These are phyloP conservation scores for Coemansia sp. DNA, from an alignment of 192 early-diverging fungal species.

Conservation along the genomic window DNA sequence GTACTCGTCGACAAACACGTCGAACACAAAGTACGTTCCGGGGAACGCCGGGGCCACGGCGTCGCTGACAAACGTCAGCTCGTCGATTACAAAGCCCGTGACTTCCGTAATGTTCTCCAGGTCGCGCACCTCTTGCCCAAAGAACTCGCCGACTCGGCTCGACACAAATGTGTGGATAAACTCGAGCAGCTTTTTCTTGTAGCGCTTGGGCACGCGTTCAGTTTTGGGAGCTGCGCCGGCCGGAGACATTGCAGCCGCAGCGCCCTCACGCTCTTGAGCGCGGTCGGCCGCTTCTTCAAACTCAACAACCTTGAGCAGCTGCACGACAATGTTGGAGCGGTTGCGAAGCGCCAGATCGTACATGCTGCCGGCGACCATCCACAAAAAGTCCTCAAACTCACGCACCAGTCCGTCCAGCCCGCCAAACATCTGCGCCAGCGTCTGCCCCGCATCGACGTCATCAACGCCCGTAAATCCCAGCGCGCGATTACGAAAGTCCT, in stretches of 20 bases:
- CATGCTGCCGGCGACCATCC: slow-evolving; percentile 76
- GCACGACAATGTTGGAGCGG: slow-evolving; percentile 74
- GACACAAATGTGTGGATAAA: slow-evolving; percentile 38
- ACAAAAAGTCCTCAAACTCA: slow-evolving; percentile 87
- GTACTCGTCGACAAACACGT: slow-evolving; percentile 92
- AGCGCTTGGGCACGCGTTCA: slow-evolving; percentile 40
- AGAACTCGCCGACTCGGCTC: slow-evolving; percentile 54
- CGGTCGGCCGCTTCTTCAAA: slow-evolving; percentile 84
- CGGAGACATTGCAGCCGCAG: slow-evolving; percentile 12
- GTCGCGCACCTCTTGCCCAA: slow-evolving; percentile 55
- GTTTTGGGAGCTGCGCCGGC: not conserved
- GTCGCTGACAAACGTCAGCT: slow-evolving; percentile 85
- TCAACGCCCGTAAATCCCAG: slow-evolving; percentile 70
- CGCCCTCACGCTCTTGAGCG: slow-evolving; percentile 28
- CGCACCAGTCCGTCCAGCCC: slow-evolving; percentile 73
- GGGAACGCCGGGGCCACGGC: slow-evolving; percentile 87
- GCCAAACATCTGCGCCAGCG: slow-evolving; percentile 84
- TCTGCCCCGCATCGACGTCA: slow-evolving; percentile 77
- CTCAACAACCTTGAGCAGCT: slow-evolving; percentile 93
- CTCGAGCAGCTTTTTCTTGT: slow-evolving; percentile 51
- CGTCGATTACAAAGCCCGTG: slow-evolving; percentile 84
- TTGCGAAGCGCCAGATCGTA: slow-evolving; percentile 75
- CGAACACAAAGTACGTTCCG: slow-evolving; percentile 91
- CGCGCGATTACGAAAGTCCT: slow-evolving; percentile 85
- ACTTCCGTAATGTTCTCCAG: slow-evolving; percentile 46